phyloP scores from a whole-genome alignment of 164 flowering plant species.

The Stephania yunnanensis region DNA sequence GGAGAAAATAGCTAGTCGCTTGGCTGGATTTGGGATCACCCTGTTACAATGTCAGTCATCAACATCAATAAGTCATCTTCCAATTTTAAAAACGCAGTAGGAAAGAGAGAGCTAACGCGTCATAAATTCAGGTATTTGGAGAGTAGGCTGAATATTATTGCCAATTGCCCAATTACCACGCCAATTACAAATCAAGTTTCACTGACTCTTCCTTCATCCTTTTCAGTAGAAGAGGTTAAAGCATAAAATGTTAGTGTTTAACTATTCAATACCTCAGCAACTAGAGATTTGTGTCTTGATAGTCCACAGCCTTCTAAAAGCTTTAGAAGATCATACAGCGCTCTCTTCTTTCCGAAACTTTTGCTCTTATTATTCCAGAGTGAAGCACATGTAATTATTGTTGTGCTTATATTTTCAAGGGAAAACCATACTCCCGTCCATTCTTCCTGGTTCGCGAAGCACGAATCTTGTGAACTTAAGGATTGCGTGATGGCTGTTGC shows the following conservation, averaged over 20 bases:
- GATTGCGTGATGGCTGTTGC: constrained; percentile 13
- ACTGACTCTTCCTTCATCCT: too few relatives aligned
- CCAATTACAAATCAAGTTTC: too few relatives aligned
- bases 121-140: neutral
- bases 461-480: constrained; percentile 18
- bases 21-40: constrained; percentile 26
- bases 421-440: constrained; percentile 40
- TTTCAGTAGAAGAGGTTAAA: neutral
- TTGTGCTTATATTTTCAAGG: constrained; percentile 38
- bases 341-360: constrained; percentile 55
- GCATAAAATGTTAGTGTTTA: neutral
- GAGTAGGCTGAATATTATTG: neutral
- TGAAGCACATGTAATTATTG: constrained; percentile 33
- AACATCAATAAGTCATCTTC: constrained; percentile 1
- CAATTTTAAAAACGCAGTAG: neutral
- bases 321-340: constrained; percentile 54
- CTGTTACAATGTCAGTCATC: constrained; percentile 22
- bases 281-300: constrained; percentile 42
- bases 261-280: constrained; percentile 38
- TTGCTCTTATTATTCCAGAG: constrained; percentile 51
- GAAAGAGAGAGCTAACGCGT: neutral
- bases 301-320: constrained; percentile 64
- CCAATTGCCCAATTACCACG: too few relatives aligned
- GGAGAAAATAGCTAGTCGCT: constrained; percentile 47
- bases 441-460: constrained; percentile 31